A percentile compares a stretch with the other conserved stretches of the same genome.
Evolutionary conservation across 2,329 filamentous ascomycete genomes (phyloP).

Genomic region (Penicillium sp.): DNA sequence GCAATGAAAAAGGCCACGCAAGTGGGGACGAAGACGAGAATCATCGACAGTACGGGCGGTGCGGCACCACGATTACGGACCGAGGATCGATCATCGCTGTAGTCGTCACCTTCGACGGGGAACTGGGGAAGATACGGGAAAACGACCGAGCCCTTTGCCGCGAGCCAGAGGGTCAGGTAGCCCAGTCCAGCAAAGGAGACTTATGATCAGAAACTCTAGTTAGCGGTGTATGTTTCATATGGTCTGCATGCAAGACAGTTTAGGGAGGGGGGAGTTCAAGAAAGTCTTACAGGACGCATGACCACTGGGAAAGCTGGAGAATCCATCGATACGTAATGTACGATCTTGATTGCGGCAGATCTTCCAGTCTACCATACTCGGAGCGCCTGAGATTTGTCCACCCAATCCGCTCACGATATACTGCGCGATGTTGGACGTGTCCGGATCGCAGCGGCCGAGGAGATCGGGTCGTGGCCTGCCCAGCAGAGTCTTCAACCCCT

Average conservation of each 20-base stretch:
- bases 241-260: neutral
- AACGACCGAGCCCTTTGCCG: conserved; percentile 49
- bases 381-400: conserved; percentile 47
- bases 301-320: conserved; percentile 75
- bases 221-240: neutral
- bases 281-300: conserved; percentile 58
- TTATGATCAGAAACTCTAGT: conserved; percentile 16
- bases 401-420: conserved; percentile 60
- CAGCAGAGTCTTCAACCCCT: conserved; percentile 72
- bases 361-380: conserved; percentile 64
- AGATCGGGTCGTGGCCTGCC: conserved; percentile 61
- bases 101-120: conserved; percentile 21
- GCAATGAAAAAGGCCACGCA: conserved; percentile 72
- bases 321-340: conserved; percentile 64
- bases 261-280: too few species aligned
- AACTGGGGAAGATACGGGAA: conserved; percentile 38
- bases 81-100: conserved; percentile 32
- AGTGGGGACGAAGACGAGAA: conserved; percentile 64
- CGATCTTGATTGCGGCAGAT: conserved; percentile 67
- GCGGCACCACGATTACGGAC: conserved; percentile 70
- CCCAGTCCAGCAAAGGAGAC: conserved; percentile 71
- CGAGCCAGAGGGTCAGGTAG: conserved; percentile 82
- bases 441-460: conserved; percentile 67
- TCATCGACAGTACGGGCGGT: conserved; percentile 72
- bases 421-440: conserved; percentile 55